Conservation (phyloP, 441 rosid species). For the Gossypium schwendimanii region DNA sequence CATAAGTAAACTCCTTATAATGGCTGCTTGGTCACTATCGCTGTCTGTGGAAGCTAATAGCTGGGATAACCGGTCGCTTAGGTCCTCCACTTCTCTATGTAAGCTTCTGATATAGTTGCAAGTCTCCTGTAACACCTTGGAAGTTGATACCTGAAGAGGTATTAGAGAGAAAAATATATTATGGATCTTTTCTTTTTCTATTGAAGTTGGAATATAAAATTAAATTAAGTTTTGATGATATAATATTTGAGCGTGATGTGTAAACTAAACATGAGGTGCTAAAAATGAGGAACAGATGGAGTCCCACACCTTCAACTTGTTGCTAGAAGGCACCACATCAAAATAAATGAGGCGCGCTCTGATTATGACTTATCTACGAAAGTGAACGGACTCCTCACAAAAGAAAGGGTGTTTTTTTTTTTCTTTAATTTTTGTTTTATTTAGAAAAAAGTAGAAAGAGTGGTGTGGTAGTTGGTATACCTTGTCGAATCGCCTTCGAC, state of each 20-base stretch:
- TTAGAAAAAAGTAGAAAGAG: background rate
- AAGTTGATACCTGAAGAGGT: slow-evolving; percentile 52
- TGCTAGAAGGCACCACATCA: slow-evolving; percentile 20
- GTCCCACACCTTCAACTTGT: slow-evolving; percentile 64
- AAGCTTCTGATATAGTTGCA: slow-evolving; percentile 76
- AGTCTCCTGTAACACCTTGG: slow-evolving; percentile 80
- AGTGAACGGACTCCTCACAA: slow-evolving; percentile 53
- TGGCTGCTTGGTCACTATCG: slow-evolving; percentile 74
- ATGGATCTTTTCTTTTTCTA: background rate
- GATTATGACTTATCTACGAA: slow-evolving; percentile 34
- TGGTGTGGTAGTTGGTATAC: slow-evolving; percentile 20
- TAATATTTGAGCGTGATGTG: slow-evolving; percentile 18
- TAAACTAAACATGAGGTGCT: slow-evolving; percentile 22
- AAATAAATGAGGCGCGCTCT: slow-evolving; percentile 36
- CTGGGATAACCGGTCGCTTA: slow-evolving; percentile 72
- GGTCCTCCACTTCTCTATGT: slow-evolving; percentile 72
- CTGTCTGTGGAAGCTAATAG: slow-evolving; percentile 69
- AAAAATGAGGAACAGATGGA: slow-evolving; percentile 39
- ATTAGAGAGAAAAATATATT: background rate
- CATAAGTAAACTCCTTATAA: slow-evolving; percentile 80
- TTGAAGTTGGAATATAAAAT: background rate
- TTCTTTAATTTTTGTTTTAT: background rate
- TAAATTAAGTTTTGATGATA: slow-evolving; percentile 1
- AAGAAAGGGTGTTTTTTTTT: background rate
- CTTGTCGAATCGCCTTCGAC: slow-evolving; percentile 68